Conservation (phyloP, 805 yeast genomes). For the Ascoidea tarda region DNA sequence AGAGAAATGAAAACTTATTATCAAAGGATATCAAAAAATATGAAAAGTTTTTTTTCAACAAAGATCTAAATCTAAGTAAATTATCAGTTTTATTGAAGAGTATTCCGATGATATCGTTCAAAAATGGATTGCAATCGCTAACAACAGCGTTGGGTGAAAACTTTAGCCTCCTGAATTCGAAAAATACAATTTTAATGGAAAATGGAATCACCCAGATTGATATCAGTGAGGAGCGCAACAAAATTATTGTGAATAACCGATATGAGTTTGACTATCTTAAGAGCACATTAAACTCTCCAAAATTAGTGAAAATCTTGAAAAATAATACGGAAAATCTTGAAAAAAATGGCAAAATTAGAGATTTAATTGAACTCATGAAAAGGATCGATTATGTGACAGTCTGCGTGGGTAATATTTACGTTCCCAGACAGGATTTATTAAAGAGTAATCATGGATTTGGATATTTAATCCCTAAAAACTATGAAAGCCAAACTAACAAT, state of each 20-base stretch:
- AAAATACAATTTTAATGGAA: conserved; percentile 25
- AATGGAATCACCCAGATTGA: conserved; percentile 10
- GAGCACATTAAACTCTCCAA: conserved; percentile 37
- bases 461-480: conserved; percentile 57
- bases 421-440: conserved; percentile 30
- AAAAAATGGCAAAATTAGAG: conserved; percentile 14
- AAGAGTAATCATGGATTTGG: conserved; percentile 61
- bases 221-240: neutral
- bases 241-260: neutral
- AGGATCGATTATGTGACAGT: conserved; percentile 23
- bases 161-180: conserved; percentile 9
- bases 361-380: neutral
- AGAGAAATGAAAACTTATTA: conserved; percentile 7
- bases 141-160: conserved; percentile 27
- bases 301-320: conserved; percentile 21
- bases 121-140: conserved; percentile 40
- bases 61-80: conserved; percentile 20
- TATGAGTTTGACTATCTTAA: conserved; percentile 39
- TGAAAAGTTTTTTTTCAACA: conserved; percentile 24
- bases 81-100: conserved; percentile 26
- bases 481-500: conserved; percentile 24
- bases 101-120: conserved; percentile 49
- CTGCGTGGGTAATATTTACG: conserved; percentile 55
- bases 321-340: conserved; percentile 11
- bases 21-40: conserved; percentile 23